Conservation (phyloP, 2,329 filamentous ascomycete species). For the Chrysoporthe cubensis region DNA sequence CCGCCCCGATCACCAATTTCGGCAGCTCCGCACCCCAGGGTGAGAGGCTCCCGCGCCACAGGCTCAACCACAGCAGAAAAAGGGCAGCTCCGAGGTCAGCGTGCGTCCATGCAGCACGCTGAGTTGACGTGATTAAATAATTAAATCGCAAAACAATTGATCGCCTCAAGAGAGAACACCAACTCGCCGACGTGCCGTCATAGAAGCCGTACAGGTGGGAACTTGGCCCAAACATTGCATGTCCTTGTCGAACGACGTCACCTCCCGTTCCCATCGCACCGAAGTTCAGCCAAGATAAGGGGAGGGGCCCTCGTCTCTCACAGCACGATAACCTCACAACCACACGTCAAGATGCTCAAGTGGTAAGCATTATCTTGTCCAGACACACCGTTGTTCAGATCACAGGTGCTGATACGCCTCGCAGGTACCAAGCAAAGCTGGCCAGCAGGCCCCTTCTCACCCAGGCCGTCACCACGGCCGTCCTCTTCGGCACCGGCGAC, state of each 20-base stretch:
- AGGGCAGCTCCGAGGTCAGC: background rate
- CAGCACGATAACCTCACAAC: background rate
- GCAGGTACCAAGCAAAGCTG: slow-evolving; percentile 85
- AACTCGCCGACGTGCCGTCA: background rate
- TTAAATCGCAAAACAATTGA: too few relatives aligned
- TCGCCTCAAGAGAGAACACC: background rate
- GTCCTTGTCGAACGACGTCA: slow-evolving; percentile 3
- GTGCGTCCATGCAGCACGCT: background rate
- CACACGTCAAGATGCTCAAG: slow-evolving; percentile 26
- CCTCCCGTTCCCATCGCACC: background rate
- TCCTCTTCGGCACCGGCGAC: slow-evolving; percentile 93
- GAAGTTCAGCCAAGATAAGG: background rate
- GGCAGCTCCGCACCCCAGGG: slow-evolving; percentile 15
- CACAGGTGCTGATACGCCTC: slow-evolving; percentile 9
- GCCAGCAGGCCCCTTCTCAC: slow-evolving; percentile 84
- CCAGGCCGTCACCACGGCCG: slow-evolving; percentile 84
- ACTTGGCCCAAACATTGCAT: background rate
- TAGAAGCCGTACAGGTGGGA: background rate
- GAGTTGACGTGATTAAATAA: background rate
- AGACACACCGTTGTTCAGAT: background rate
- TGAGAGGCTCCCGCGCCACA: slow-evolving; percentile 15
- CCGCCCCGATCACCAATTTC: slow-evolving; percentile 1
- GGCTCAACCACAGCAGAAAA: background rate
- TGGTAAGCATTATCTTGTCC: slow-evolving; percentile 17
- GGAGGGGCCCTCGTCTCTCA: background rate